A percentile compares a stretch with the other conserved stretches of the same genome.
These are phyloP conservation scores for Aeschynomene evenia DNA, from an alignment of 306 rosid genomes.

Conservation along the genomic window DNA sequence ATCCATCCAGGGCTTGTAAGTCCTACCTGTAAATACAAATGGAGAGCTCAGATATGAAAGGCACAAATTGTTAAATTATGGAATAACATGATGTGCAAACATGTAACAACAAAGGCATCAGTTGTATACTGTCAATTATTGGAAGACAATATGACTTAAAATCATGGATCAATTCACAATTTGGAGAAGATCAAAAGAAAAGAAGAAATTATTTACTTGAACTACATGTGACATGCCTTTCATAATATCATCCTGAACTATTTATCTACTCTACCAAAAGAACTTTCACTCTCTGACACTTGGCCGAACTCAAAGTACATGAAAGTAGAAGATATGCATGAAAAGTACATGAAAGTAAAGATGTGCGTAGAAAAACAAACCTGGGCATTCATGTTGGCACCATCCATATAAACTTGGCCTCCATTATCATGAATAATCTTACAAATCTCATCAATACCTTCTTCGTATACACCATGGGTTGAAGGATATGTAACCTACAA, in stretches of 20 bases:
- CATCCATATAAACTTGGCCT: conserved; percentile 99
- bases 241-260: neutral
- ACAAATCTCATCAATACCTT: conserved; percentile 98
- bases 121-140: neutral
- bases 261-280: neutral
- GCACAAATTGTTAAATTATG: neutral
- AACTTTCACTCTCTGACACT: neutral
- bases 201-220: conserved; percentile 9
- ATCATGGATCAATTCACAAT: neutral
- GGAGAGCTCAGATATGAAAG: conserved; percentile 10
- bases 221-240: neutral
- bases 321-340: conserved; percentile 5
- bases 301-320: neutral
- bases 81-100: conserved; percentile 8
- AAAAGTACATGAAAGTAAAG: conserved; percentile 10
- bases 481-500: conserved; percentile 97
- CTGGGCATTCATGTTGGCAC: conserved; percentile 99
- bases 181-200: neutral
- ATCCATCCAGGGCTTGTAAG: conserved; percentile 98
- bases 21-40: conserved; percentile 65
- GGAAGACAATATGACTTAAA: neutral
- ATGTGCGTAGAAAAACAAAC: conserved; percentile 40
- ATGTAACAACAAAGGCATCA: conserved; percentile 15
- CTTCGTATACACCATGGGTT: conserved; percentile 96
- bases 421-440: conserved; percentile 97